Conservation (phyloP, 768 basidiomycete genomes). For the Tulasnella sp. region DNA sequence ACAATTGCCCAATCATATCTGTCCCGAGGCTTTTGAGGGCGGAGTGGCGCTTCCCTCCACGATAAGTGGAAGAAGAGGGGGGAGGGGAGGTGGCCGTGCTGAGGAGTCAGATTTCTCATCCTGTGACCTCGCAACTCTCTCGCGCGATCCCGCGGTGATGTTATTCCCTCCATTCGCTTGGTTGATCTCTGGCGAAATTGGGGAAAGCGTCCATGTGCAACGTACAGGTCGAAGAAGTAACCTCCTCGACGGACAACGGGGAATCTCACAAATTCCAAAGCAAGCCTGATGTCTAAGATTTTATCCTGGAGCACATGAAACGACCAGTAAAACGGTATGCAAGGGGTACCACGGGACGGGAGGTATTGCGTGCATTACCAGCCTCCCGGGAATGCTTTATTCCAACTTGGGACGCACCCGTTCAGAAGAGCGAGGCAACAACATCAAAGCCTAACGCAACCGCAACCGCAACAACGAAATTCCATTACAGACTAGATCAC, state of each 20-base stretch:
- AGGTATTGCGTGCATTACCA: neutral
- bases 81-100: neutral
- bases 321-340: neutral
- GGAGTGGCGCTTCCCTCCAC: neutral
- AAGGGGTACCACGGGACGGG: neutral
- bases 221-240: neutral
- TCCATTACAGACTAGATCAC: conserved; percentile 14
- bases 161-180: neutral
- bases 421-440: too few relatives aligned
- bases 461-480: neutral
- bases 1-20: neutral
- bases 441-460: too few relatives aligned
- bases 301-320: neutral
- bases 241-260: neutral
- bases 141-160: neutral
- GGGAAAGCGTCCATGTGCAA: neutral
- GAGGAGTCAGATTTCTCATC: neutral
- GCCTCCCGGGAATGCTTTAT: neutral
- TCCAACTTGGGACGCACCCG: neutral
- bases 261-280: neutral
- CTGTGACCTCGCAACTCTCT: neutral
- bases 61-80: neutral
- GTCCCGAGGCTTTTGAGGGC: neutral
- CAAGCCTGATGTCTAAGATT: neutral
- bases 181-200: neutral